Evolutionary conservation across 2,329 filamentous ascomycete species (phyloP).

Genomic region (Talaromyces sp.): DNA sequence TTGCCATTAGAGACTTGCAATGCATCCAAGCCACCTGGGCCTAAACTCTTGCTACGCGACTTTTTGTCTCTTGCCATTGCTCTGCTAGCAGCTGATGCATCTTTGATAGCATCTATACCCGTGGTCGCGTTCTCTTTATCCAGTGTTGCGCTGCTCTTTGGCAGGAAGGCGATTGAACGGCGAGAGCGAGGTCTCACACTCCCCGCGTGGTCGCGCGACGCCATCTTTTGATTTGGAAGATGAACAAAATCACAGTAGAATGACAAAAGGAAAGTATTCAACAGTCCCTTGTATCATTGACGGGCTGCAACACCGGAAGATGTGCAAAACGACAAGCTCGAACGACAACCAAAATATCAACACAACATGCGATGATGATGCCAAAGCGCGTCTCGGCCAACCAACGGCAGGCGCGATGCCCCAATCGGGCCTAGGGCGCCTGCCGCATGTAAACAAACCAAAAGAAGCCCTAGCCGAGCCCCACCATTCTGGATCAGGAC

Average conservation of each 20-base stretch:
- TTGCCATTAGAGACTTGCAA: conserved; percentile 71
- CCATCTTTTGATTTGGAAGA: conserved; percentile 19
- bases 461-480: conserved; percentile 36
- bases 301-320: background rate
- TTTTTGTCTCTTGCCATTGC: conserved; percentile 51
- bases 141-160: conserved; percentile 42
- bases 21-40: conserved; percentile 81
- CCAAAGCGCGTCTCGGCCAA: conserved; percentile 23
- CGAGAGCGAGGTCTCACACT: conserved; percentile 43
- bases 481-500: conserved; percentile 21
- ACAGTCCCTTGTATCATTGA: background rate
- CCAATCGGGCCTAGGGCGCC: conserved; percentile 21
- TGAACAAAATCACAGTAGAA: background rate
- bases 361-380: background rate
- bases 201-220: conserved; percentile 30
- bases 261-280: background rate
- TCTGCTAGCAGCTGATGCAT: conserved; percentile 18
- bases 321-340: background rate
- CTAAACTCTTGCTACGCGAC: conserved; percentile 90
- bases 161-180: conserved; percentile 64
- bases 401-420: background rate
- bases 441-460: conserved; percentile 36
- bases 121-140: conserved; percentile 77
- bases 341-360: background rate
- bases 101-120: conserved; percentile 50